Base-by-base conservation (phyloP, 345 rosid species). In the Eucalyptus marginata region DNA sequence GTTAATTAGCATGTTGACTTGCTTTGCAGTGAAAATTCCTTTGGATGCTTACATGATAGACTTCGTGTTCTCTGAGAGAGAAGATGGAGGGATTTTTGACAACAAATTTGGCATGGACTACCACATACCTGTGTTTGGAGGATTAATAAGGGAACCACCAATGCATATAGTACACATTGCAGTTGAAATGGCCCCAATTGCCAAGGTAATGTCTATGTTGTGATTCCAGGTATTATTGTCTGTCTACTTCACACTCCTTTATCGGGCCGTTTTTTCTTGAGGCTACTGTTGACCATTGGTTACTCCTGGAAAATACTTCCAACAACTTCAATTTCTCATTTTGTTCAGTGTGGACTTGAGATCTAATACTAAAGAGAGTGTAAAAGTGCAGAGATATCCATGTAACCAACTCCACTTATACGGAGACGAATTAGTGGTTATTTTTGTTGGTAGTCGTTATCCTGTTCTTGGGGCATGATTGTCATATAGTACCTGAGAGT, bases 121-220 rank as follows among this genome's bases (percentile, higher is more conserved):
- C 91, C 99, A 97, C 88, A 84, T 95, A 90, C 99, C 99, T 18
- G 96, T 96, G 24, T 86, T 92, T 88, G 98, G 96, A 89, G 99
- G 98, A 90, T 90, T 95, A 62, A 92, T 88, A 27, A 96, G 94
- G 92, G 99, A 96, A 92, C 96, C 99, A 85, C 99, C 99, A 62
- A 93, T 96, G 95, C 95, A 96, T 90, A 90, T 97, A 90, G 98
- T 97, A 88, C 99, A 97, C 92, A 93, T 97, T 87, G 94, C 98
- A 91, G 98, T 97, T 89, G 99, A 97, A 94, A 96, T 97, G 99
- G 99, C 99, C 79, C 99, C 99, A 51, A 94, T 97, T 86, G 99
- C 99, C 51, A 97, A 96, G 99, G 99, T 96, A 92, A 89, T 29
- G 79, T 85, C 71, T 8, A 83, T 52, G 43, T 33, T 59, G 49